These are phyloP conservation scores for Stachybotrys chartarum DNA, from an alignment of 2,329 filamentous ascomycete genomes.

Conservation along the genomic window DNA sequence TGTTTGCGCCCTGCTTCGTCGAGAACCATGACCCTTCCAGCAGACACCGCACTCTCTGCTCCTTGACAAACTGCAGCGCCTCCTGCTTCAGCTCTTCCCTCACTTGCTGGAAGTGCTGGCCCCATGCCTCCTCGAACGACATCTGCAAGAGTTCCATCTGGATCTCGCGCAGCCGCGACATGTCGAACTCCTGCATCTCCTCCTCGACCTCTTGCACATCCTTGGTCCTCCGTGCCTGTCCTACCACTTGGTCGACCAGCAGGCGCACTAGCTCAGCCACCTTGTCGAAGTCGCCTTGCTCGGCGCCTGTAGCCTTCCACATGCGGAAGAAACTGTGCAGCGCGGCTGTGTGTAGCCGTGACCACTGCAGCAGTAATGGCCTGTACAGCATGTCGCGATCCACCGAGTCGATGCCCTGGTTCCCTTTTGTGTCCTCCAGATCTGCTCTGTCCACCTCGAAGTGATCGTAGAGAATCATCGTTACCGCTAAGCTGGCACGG, in stretches of 20 bases:
- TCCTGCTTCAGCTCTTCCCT: conserved; percentile 86
- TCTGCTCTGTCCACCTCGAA: conserved; percentile 88
- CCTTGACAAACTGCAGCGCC: conserved; percentile 91
- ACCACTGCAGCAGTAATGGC: conserved; percentile 88
- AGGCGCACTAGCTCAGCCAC: conserved; percentile 88
- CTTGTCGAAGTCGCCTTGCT: conserved; percentile 84
- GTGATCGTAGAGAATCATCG: conserved; percentile 84
- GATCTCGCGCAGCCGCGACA: conserved; percentile 67
- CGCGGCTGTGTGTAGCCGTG: conserved; percentile 76
- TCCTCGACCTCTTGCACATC: conserved; percentile 85
- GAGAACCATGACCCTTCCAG: conserved; percentile 86
- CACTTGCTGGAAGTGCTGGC: conserved; percentile 80
- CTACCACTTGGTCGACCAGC: conserved; percentile 81
- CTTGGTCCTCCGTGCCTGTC: conserved; percentile 71
- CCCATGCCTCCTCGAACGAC: conserved; percentile 93
- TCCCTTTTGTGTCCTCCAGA: conserved; percentile 68
- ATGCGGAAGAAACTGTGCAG: conserved; percentile 83
- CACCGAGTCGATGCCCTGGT: conserved; percentile 66
- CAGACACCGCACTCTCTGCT: conserved; percentile 87
- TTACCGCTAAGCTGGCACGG: conserved; percentile 78
- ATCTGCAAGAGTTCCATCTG: conserved; percentile 92
- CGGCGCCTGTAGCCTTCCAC: conserved; percentile 86
- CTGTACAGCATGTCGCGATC: conserved; percentile 83
- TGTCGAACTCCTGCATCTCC: conserved; percentile 78
- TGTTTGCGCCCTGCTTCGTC: conserved; percentile 34